Evolutionary conservation across 73 alveolate species (phyloP).

Genomic region (Stentor coeruleus): DNA sequence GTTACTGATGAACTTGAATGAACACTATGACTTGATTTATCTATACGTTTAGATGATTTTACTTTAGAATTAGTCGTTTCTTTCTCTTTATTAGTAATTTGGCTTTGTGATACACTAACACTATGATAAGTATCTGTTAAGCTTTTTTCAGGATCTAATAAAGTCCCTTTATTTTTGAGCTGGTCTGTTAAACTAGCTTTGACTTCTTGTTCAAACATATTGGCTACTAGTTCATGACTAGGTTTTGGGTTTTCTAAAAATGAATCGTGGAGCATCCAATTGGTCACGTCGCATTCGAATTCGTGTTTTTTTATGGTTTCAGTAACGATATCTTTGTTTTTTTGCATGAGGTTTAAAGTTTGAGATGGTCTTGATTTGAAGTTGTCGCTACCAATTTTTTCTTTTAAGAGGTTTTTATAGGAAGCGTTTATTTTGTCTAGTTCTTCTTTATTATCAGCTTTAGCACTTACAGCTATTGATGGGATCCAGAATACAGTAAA

Average conservation of each 20-base stretch:
- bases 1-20: constrained; percentile 27
- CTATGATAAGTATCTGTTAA: background rate
- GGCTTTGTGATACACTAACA: constrained; percentile 26
- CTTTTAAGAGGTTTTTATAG: constrained; percentile 56
- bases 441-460: constrained; percentile 43
- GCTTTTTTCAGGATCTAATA: constrained; percentile 6
- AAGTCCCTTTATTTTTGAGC: constrained; percentile 28
- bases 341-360: constrained; percentile 42
- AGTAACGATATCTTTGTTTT: constrained; percentile 28
- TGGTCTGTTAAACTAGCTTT: constrained; percentile 31
- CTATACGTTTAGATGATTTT: constrained; percentile 31
- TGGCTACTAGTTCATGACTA: constrained; percentile 41
- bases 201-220: constrained; percentile 37
- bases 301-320: constrained; percentile 45
- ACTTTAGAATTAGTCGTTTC: constrained; percentile 31
- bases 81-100: background rate
- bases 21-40: constrained; percentile 29
- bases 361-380: constrained; percentile 46
- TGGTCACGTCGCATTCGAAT: constrained; percentile 44
- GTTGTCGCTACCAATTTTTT: constrained; percentile 53
- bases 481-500: constrained; percentile 46
- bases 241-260: constrained; percentile 32
- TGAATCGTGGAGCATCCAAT: constrained; percentile 59
- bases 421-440: constrained; percentile 38
- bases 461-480: constrained; percentile 27